phyloP scores from a whole-genome alignment of 1,284 basidiomycete species.

The Ustilago sp. region DNA sequence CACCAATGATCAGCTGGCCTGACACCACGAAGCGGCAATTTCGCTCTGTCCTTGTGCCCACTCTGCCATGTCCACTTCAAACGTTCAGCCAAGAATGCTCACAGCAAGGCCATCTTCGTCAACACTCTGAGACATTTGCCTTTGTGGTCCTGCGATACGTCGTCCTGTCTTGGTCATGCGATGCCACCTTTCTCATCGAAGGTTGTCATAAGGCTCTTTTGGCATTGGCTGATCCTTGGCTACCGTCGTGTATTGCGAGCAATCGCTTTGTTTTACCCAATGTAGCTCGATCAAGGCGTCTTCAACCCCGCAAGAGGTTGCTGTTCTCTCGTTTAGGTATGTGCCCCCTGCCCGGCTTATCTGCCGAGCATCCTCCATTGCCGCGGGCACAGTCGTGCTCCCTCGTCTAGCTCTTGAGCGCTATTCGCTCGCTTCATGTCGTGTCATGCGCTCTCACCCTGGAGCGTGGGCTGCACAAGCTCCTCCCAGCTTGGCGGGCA shows the following conservation, averaged over 20 bases:
- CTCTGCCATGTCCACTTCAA: not conserved
- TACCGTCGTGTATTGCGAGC: not conserved
- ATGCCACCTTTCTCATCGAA: slow-evolving; percentile 2
- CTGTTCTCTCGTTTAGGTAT: slow-evolving; percentile 11
- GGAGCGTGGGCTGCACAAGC: not conserved
- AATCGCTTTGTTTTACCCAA: not conserved
- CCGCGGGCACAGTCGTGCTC: not conserved
- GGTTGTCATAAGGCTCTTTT: not conserved
- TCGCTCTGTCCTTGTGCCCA: slow-evolving; percentile 2
- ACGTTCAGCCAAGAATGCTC: not conserved
- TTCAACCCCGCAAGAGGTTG: not conserved
- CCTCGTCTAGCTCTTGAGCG: slow-evolving; percentile 25
- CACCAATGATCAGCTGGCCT: not conserved
- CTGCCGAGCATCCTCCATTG: not conserved
- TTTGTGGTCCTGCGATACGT: not conserved
- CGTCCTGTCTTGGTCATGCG: slow-evolving; percentile 9
- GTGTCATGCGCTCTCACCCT: not conserved
- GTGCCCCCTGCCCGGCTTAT: slow-evolving; percentile 5
- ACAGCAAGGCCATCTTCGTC: not conserved
- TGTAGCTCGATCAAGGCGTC: not conserved
- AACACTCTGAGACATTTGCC: not conserved
- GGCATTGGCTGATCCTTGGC: not conserved
- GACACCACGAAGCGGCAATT: not conserved
- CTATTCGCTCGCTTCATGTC: not conserved
- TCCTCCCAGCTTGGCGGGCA: slow-evolving; percentile 4